A percentile compares a stretch with the other conserved stretches of the same genome.
These are phyloP conservation scores for Claviceps capensis DNA, from an alignment of 2,329 filamentous ascomycete species.

Conservation along the genomic window DNA sequence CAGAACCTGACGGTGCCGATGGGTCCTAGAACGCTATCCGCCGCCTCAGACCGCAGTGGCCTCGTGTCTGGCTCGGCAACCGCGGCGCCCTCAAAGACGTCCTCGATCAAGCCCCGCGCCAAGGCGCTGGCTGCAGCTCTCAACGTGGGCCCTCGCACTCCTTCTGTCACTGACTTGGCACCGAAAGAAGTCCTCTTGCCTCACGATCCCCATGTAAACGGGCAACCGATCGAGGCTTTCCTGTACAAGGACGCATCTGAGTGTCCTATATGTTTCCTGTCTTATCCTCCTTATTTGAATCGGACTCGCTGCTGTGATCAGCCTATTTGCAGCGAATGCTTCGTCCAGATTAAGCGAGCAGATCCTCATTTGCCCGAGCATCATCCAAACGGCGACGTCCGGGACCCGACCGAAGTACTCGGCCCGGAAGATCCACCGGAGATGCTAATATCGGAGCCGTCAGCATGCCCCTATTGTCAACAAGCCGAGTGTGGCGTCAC, in stretches of 20 bases:
- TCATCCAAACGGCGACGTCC: constrained; percentile 32
- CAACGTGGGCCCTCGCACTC: constrained; percentile 58
- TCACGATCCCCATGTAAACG: constrained; percentile 78
- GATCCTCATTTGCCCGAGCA: constrained; percentile 86
- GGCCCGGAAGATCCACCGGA: constrained; percentile 39
- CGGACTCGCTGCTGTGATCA: constrained; percentile 92
- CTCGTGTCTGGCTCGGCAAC: constrained; percentile 45
- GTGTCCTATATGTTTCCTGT: constrained; percentile 93
- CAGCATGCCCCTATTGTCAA: constrained; percentile 88
- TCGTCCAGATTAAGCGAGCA: constrained; percentile 92
- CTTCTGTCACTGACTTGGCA: constrained; percentile 54
- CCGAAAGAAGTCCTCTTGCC: constrained; percentile 71
- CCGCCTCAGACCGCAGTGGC: constrained; percentile 55
- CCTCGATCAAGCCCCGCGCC: constrained; percentile 66
- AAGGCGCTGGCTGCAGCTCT: constrained; percentile 80
- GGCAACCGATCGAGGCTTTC: constrained; percentile 84
- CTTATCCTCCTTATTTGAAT: constrained; percentile 90
- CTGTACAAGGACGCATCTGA: constrained; percentile 84
- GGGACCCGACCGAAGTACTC: constrained; percentile 21
- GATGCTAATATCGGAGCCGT: constrained; percentile 77
- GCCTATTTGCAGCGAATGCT: constrained; percentile 94
- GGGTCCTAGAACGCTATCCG: constrained; percentile 60
- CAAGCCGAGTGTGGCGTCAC: constrained; percentile 94
- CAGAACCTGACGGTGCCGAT: constrained; percentile 71
- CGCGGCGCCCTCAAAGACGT: constrained; percentile 26